Evolutionary conservation across 1,284 basidiomycete species (phyloP), one percentile per base, ranked within the genome.

Genomic region (Peniophora sp.): DNA sequence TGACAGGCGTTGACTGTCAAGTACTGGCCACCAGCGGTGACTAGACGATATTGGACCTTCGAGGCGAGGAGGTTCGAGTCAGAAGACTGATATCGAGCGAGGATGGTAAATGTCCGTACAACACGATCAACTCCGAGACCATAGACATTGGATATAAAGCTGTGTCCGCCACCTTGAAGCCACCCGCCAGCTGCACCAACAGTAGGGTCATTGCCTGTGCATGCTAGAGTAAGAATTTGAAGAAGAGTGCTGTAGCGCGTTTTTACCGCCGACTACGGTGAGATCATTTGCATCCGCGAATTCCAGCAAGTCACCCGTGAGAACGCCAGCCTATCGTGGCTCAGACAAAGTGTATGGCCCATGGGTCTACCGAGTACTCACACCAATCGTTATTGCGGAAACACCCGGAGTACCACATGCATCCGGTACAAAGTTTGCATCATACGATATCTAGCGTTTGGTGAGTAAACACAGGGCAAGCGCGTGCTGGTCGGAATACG

Each of bases 261-360:
- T 41, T 37, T 54, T 54, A 49, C 63, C 65, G 20, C 65, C 65
- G 17, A 64, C 52, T 10, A 62, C 47, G 3, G 65, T 67, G 14
- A 65, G 54, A 46, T 65, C 65, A 22, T 65, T 55, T 15, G 54
- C 52, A 34, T 65, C 64, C 2, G 64, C 64, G 52, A 63, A 63
- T 14, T 45, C 49, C 52, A 66, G 66, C 10, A 68, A 67, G n/a
- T 72, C 65, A 1, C 57, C 56, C 68, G 68, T 73, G 50, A 70
- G 65, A 10, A 70, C 63, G 2, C 73, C 72, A 32, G 72, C 71
- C 71, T 71, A 47, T 35, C 12, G 34, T 11, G 27, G 6, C 12
- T 32, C 27, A 32, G 27, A 32, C 5, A n/a, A n/a, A n/a, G n/a
- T n/a, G n/a, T n/a, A 12, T 12, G 27, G 27, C 12, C 27, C 5